Base-by-base conservation (phyloP, 306 rosid genomes). In the Pyrus communis region DNA sequence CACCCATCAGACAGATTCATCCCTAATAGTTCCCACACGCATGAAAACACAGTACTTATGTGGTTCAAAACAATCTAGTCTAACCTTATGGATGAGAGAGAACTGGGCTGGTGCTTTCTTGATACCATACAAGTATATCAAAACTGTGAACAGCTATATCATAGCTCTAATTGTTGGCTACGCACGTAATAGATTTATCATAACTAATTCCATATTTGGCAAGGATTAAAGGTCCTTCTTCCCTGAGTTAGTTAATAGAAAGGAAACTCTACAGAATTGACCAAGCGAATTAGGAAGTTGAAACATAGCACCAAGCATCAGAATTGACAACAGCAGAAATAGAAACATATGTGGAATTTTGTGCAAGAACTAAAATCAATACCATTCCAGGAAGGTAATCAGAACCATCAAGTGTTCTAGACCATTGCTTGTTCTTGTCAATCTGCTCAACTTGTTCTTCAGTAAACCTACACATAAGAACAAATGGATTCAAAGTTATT, bases 351-450 rank as follows among this genome's bases (percentile, higher is more conserved):
- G 11, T 7, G 17, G 54, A 61, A 55, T 15, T 22, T 72, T 28
- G 71, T 40, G 18, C 55, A 51, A 28, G 38, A 71, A 51, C 42
- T 40, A 70, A 79, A 61, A 84, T 59, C 65, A 58, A 67, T 89
- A 92, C 97, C 98, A 95, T 95, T 89, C 97, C 98, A 7, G 98
- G 98, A 82, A 95, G 98, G 76, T 95, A 95, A 85, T 94, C 95
- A 77, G 97, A 92, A 75, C 98, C 98, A 82, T 95, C 98, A 82
- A 95, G 97, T 71, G 97, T 85, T 83, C 98, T 95, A 19, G 98
- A 92, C 98, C 98, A 95, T 79, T 86, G 97, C 91, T 89, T 95
- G 82, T 88, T 90, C 82, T 79, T 90, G 87, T 95, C 98, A 81
- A 95, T 88, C 74, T 80, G 93, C 79, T 88, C 87, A 70, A 95